Conservation (phyloP, 768 basidiomycete genomes). For the Termitomyces sp. region DNA sequence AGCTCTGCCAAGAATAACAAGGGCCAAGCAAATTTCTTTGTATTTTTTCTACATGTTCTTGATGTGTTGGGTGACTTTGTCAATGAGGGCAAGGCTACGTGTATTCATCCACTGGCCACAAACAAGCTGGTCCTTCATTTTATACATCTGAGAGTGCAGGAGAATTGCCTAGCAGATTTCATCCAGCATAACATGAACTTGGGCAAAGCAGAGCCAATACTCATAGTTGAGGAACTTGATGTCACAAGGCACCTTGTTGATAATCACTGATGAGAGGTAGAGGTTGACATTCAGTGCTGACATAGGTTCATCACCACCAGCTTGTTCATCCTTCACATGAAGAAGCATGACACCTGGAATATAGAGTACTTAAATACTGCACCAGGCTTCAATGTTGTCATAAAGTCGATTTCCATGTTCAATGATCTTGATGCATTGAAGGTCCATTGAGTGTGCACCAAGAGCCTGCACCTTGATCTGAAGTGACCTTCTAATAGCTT, state of each 20-base stretch:
- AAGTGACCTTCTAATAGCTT: constrained; percentile 12
- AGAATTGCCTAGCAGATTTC: constrained; percentile 25
- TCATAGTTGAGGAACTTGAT: constrained; percentile 18
- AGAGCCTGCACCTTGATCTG: constrained; percentile 8
- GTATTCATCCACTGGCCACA: constrained; percentile 24
- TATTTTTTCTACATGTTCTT: background rate
- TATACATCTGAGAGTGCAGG: constrained; percentile 22
- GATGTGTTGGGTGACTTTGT: background rate
- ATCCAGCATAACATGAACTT: constrained; percentile 24
- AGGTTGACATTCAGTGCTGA: constrained; percentile 1
- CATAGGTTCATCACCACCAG: background rate
- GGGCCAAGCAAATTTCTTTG: background rate
- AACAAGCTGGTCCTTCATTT: constrained; percentile 24
- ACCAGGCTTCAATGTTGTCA: constrained; percentile 25
- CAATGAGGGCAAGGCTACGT: constrained; percentile 17
- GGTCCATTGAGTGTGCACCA: constrained; percentile 21
- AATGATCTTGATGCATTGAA: constrained; percentile 25
- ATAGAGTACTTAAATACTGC: constrained; percentile 22
- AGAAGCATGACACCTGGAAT: constrained; percentile 17
- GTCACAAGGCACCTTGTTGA: background rate
- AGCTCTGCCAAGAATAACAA: background rate
- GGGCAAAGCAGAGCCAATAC: constrained; percentile 22
- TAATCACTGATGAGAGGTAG: background rate
- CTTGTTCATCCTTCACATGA: background rate
- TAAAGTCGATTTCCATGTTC: constrained; percentile 19